A percentile compares a stretch with the other conserved stretches of the same genome.
Conservation (phyloP, 2,329 filamentous ascomycete genomes). For the Ophiostoma triangulosporum region DNA sequence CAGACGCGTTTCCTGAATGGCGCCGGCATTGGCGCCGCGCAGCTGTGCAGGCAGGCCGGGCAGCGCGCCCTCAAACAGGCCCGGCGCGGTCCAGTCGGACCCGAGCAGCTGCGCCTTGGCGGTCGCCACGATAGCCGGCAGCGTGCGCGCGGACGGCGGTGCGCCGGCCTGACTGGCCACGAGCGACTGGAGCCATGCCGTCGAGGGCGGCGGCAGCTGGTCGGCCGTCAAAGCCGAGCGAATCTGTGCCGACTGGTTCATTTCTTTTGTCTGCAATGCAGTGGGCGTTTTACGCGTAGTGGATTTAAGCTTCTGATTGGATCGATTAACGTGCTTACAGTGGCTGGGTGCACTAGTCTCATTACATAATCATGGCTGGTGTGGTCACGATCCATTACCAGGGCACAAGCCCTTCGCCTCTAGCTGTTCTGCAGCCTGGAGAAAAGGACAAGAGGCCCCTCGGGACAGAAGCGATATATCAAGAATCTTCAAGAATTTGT, state of each 20-base stretch:
- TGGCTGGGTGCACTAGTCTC: too few species aligned
- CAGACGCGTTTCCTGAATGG: slow-evolving; percentile 42
- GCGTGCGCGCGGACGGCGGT: slow-evolving; percentile 24
- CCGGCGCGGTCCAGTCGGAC: slow-evolving; percentile 56
- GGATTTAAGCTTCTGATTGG: too few species aligned
- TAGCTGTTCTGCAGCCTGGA: too few species aligned
- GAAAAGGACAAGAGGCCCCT: too few species aligned
- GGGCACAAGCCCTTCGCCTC: too few species aligned
- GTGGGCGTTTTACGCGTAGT: not conserved
- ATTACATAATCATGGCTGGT: too few species aligned
- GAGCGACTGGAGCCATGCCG: slow-evolving; percentile 51
- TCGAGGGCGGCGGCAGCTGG: slow-evolving; percentile 38
- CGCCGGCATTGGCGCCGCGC: slow-evolving; percentile 18
- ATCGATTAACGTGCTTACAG: too few species aligned
- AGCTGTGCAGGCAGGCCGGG: slow-evolving; percentile 34
- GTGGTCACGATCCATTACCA: too few species aligned
- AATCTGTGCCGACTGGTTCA: slow-evolving; percentile 34
- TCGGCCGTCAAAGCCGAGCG: slow-evolving; percentile 36
- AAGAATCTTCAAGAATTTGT: too few species aligned
- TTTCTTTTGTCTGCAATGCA: slow-evolving; percentile 8
- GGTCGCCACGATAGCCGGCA: slow-evolving; percentile 63
- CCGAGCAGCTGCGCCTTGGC: slow-evolving; percentile 68
- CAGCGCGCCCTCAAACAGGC: slow-evolving; percentile 29
- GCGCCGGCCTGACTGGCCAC: slow-evolving; percentile 26
- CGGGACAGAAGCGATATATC: too few species aligned